Evolutionary conservation across 1,284 basidiomycete genomes (phyloP), one percentile per base, ranked within the genome.

Genomic region (Heliocybe sulcata): DNA sequence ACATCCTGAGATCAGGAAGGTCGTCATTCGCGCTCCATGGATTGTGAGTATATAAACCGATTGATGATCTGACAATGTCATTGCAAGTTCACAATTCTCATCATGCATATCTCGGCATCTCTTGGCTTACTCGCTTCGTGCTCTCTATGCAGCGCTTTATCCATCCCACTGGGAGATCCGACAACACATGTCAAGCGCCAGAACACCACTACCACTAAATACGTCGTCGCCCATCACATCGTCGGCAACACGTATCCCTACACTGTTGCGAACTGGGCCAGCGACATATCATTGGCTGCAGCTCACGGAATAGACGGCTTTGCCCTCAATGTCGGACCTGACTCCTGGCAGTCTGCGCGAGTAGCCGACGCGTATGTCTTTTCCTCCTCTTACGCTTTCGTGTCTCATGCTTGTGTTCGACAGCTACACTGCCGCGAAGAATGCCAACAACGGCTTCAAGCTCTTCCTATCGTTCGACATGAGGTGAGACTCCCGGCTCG

Each of bases 201-300:
- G 38, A n/a, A 6, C 19, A n/a, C 50, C 11, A 35, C 52, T 33
- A 56, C 65, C 29, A 62, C 63, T 1, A 85, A 85, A 74, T 73
- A 75, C 65, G 83, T 87, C 16, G 72, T 84, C 14, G 80, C 82
- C 1, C 85, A 87, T 61, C 77, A 82, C 58, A 85, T 87, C 72
- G 79, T 88, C 54, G 85, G 85, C 54, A 87, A 87, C 59, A 76
- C 80, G 0, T 81, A 75, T 60, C 79, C 85, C 0, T 90, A 87
- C 67, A 82, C 75, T 2, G 58, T 71, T 29, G 64, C 77, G 57
- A 74, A 80, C 60, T 90, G 88, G 80, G 56, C 68, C 31, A 67
- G 69, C 22, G 79, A 90, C 61, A 81, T 90, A 31, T 47, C 61
- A 1, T 71, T 84, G n/a, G 88, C 88, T 0, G 68, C 79, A 60